Conservation (phyloP, 495 filamentous ascomycete genomes). For the Xylaria sp. region DNA sequence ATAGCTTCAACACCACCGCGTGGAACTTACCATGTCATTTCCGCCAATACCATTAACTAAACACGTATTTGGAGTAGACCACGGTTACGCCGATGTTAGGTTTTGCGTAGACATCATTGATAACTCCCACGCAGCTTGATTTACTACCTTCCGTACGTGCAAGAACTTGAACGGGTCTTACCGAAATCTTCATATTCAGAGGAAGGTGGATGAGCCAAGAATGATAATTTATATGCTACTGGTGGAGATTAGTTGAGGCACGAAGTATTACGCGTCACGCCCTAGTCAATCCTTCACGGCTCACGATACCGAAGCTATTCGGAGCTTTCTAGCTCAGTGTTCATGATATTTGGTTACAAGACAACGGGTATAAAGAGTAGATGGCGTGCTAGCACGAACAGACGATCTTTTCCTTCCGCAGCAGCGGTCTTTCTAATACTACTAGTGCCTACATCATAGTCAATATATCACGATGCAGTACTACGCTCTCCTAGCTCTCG, state of each 20-base stretch:
- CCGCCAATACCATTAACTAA: conserved; percentile 16
- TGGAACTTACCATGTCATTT: conserved; percentile 7
- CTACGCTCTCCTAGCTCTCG: conserved; percentile 26
- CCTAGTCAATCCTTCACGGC: not conserved
- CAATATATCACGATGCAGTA: conserved; percentile 5
- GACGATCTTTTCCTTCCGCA: not conserved
- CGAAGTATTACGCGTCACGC: not conserved
- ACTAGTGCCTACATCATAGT: not conserved
- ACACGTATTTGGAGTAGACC: not conserved
- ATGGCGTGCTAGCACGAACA: not conserved
- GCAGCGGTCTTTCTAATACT: not conserved
- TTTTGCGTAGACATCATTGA: not conserved
- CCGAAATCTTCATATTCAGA: not conserved
- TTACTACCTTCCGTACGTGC: not conserved
- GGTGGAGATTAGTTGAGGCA: conserved; percentile 12
- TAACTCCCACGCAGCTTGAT: not conserved
- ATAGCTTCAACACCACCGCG: not conserved
- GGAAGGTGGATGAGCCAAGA: not conserved
- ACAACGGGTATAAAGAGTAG: conserved; percentile 1
- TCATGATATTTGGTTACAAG: not conserved
- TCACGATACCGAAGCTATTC: not conserved
- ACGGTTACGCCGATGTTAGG: not conserved
- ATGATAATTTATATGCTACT: conserved; percentile 6
- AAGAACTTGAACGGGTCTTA: not conserved
- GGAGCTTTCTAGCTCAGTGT: not conserved